A percentile compares a stretch with the other conserved stretches of the same genome.
These are phyloP conservation scores for Ceratocystis cubensis DNA, from an alignment of 2,329 filamentous ascomycete genomes.

Conservation along the genomic window DNA sequence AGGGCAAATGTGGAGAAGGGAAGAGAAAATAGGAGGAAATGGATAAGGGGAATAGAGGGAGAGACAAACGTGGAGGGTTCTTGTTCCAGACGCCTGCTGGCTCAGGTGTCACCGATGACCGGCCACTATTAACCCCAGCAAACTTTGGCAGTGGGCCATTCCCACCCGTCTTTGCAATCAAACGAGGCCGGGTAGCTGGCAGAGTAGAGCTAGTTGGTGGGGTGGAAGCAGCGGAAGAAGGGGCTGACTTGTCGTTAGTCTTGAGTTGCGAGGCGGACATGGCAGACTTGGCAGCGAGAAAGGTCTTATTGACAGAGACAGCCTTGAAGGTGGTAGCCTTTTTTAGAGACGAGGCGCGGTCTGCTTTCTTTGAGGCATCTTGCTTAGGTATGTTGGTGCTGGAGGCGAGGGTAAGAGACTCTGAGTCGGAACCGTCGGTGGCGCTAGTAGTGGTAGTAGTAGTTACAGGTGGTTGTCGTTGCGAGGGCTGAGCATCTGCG, in stretches of 20 bases:
- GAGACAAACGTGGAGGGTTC: constrained; percentile 54
- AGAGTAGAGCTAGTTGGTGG: constrained; percentile 32
- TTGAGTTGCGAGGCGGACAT: constrained; percentile 36
- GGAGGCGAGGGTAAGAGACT: constrained; percentile 35
- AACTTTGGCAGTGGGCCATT: constrained; percentile 38
- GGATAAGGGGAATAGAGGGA: constrained; percentile 22
- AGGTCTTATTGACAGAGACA: constrained; percentile 74
- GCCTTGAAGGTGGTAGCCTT: constrained; percentile 72
- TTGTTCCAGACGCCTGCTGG: constrained; percentile 76
- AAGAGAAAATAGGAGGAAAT: not conserved
- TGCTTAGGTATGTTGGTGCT: constrained; percentile 26
- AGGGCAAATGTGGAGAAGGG: not conserved
- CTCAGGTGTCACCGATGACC: constrained; percentile 54
- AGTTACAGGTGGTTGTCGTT: not conserved
- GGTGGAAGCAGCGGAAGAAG: constrained; percentile 33
- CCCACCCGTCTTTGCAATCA: constrained; percentile 62
- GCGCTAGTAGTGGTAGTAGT: constrained; percentile 56
- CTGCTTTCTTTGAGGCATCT: constrained; percentile 46
- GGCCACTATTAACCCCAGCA: constrained; percentile 39
- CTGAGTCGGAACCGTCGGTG: constrained; percentile 65
- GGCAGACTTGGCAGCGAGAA: constrained; percentile 57
- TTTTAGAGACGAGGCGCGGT: constrained; percentile 50
- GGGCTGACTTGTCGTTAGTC: constrained; percentile 37
- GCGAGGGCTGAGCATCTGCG: constrained; percentile 24
- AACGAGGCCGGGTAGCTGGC: constrained; percentile 50